These are phyloP conservation scores for Rhizophora mangle DNA, from an alignment of 345 rosid genomes.

Conservation along the genomic window DNA sequence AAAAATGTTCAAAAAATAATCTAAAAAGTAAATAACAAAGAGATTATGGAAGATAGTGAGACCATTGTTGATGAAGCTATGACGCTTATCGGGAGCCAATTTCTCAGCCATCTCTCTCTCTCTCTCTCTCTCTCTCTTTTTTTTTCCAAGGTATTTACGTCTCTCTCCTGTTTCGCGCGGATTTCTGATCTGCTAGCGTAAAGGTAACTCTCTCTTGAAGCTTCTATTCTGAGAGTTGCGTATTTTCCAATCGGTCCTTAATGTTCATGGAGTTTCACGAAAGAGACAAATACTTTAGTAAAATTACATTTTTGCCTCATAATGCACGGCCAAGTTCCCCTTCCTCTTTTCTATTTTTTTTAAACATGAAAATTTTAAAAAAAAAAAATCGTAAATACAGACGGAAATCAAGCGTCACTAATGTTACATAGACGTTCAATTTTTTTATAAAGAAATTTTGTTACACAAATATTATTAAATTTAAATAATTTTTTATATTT, in stretches of 20 bases:
- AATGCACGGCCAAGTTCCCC: too few species aligned
- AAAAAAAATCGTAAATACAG: too few species aligned
- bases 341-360: too few species aligned
- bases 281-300: too few species aligned
- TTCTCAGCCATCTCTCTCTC: conserved; percentile 48
- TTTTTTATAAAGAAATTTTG: too few species aligned
- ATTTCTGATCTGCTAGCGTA: neutral
- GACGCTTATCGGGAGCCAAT: conserved; percentile 67
- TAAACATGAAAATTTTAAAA: too few species aligned
- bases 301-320: too few species aligned
- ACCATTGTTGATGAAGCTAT: conserved; percentile 50
- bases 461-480: too few species aligned
- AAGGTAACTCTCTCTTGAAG: conserved; percentile 5
- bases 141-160: neutral
- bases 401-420: too few species aligned
- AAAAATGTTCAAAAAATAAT: neutral
- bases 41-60: neutral
- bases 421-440: too few species aligned
- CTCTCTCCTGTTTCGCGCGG: conserved; percentile 4
- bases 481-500: too few species aligned
- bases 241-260: conserved; percentile 2
- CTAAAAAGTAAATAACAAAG: neutral
- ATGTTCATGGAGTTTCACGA: neutral
- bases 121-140: neutral
- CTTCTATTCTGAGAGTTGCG: conserved; percentile 2